A percentile compares a stretch with the other conserved stretches of the same genome.
Conservation (phyloP, 352 stramenopile genomes). For the Globisporangium ultimum region DNA sequence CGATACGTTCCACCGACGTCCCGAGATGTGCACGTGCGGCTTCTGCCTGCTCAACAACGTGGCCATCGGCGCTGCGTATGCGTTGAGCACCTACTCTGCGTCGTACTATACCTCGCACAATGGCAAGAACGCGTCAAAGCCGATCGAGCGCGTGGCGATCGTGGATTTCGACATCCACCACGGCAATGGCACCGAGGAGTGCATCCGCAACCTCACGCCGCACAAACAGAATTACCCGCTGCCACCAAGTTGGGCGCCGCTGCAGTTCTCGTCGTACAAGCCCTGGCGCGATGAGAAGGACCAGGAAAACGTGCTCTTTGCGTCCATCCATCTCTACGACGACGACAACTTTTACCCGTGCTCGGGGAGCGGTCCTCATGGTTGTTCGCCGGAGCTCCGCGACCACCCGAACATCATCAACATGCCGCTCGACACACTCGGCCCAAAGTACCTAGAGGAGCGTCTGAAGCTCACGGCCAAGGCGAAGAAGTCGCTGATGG, state of each 20-base stretch:
- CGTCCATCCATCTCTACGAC: conserved; percentile 59
- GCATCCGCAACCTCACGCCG: conserved; percentile 55
- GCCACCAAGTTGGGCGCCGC: conserved; percentile 53
- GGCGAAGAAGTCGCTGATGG: conserved; percentile 47
- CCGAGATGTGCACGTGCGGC: conserved; percentile 59
- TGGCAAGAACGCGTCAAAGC: conserved; percentile 11
- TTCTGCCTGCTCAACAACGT: conserved; percentile 74
- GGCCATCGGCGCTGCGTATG: conserved; percentile 58
- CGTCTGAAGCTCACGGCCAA: conserved; percentile 49
- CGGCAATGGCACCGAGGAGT: conserved; percentile 62
- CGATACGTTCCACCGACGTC: conserved; percentile 43
- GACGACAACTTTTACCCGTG: conserved; percentile 67
- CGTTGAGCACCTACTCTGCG: conserved; percentile 42
- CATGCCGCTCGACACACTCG: conserved; percentile 46
- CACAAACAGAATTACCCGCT: conserved; percentile 66
- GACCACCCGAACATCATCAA: conserved; percentile 52
- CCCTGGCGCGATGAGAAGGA: conserved; percentile 65
- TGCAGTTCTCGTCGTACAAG: conserved; percentile 61
- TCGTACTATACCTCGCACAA: conserved; percentile 33
- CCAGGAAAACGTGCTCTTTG: conserved; percentile 62
- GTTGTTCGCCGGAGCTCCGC: conserved; percentile 44
- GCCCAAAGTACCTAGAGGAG: conserved; percentile 55
- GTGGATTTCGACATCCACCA: conserved; percentile 75
- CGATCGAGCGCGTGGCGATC: conserved; percentile 47
- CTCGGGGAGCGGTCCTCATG: conserved; percentile 42